phyloP scores from a whole-genome alignment of 176 grass and related monocot species.

The Poa annua region DNA sequence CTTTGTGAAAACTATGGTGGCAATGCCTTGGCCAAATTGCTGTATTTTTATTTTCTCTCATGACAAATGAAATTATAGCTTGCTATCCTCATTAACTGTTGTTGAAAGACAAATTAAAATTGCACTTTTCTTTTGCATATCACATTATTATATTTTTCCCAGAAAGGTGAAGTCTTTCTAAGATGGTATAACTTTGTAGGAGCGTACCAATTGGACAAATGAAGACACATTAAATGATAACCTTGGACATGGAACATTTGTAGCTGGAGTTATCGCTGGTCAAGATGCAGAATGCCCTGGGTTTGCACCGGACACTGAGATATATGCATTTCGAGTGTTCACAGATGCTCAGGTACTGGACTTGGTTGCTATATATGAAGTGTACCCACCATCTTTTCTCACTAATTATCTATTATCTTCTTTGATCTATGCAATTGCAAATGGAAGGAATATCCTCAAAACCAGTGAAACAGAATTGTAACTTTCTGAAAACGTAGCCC shows the following conservation, averaged over 20 bases:
- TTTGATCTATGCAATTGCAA: slow-evolving; percentile 23
- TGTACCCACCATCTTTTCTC: background rate
- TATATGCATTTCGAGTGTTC: slow-evolving; percentile 97
- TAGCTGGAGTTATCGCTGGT: slow-evolving; percentile 95
- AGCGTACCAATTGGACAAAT: slow-evolving; percentile 99
- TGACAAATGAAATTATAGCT: slow-evolving; percentile 15
- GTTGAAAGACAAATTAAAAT: slow-evolving; percentile 20
- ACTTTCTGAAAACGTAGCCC: background rate
- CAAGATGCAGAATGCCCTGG: slow-evolving; percentile 95
- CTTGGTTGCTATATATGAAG: slow-evolving; percentile 43
- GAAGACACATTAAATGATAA: slow-evolving; percentile 99
- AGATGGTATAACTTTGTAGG: slow-evolving; percentile 58
- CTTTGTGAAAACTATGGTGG: background rate
- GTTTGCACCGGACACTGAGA: slow-evolving; percentile 95
- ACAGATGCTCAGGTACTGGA: slow-evolving; percentile 96
- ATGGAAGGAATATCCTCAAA: slow-evolving; percentile 6
- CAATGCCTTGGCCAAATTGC: background rate
- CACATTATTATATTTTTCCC: slow-evolving; percentile 8
- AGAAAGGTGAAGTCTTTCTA: slow-evolving; percentile 32
- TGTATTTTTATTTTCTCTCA: slow-evolving; percentile 27
- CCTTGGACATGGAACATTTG: slow-evolving; percentile 96
- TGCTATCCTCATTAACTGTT: slow-evolving; percentile 32
- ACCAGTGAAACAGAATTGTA: background rate
- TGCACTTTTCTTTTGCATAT: slow-evolving; percentile 37
- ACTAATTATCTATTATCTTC: background rate